These are phyloP conservation scores for Cladorrhinum sp. DNA, from an alignment of 2,329 filamentous ascomycete genomes.

Conservation along the genomic window DNA sequence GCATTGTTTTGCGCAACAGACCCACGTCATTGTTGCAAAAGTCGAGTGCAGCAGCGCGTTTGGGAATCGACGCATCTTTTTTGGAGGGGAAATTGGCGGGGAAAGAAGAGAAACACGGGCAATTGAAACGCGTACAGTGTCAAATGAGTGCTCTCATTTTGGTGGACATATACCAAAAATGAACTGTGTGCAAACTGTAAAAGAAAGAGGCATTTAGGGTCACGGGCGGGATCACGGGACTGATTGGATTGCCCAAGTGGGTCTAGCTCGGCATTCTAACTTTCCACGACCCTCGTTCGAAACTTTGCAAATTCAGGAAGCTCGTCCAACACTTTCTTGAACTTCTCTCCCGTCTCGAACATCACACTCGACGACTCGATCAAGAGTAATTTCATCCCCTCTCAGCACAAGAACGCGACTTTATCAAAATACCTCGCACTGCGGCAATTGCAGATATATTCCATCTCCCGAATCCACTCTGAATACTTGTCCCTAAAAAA, in stretches of 20 bases:
- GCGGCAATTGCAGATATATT: constrained; percentile 14
- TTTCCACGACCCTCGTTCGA: constrained; percentile 27
- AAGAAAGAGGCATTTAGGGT: no score
- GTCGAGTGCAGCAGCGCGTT: not conserved
- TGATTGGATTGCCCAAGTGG: constrained; percentile 7
- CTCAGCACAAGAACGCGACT: not conserved
- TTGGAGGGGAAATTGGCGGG: not conserved
- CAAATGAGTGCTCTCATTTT: not conserved
- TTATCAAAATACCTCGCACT: not conserved
- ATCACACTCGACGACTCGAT: constrained; percentile 15
- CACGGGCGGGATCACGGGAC: constrained; percentile 25
- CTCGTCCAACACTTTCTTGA: constrained; percentile 15
- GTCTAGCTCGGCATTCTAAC: constrained; percentile 25
- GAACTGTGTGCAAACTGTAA: not conserved
- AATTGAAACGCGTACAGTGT: constrained; percentile 21
- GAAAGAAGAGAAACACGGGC: not conserved
- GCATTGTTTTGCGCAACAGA: not conserved
- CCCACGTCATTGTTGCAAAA: constrained; percentile 14
- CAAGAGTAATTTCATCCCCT: constrained; percentile 1
- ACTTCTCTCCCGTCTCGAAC: constrained; percentile 10
- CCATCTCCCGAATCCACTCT: not conserved
- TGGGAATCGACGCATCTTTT: not conserved
- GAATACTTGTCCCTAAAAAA: constrained; percentile 5
- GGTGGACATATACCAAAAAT: no score
- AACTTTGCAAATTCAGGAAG: constrained; percentile 29